A percentile compares a stretch with the other conserved stretches of the same genome.
phyloP scores from a whole-genome alignment of 352 stramenopile genomes.

The Aphanomyces cochlioides region DNA sequence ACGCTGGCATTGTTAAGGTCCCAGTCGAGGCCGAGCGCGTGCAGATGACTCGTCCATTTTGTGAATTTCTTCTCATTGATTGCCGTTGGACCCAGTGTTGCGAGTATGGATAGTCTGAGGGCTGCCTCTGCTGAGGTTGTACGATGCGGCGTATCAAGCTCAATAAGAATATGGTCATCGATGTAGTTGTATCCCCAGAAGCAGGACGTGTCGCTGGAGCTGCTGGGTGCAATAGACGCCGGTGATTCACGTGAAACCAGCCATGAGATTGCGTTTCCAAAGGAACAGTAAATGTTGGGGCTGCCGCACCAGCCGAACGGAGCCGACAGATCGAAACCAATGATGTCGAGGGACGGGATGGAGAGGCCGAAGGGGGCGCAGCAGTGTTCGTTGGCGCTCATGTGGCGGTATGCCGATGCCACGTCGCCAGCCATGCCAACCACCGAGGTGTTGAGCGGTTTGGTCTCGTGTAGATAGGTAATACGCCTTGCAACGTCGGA shows the following conservation, averaged over 20 bases:
- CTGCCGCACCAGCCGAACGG: conserved; percentile 33
- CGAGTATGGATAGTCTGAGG: conserved; percentile 29
- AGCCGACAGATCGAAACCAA: conserved; percentile 27
- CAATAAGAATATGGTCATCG: conserved; percentile 34
- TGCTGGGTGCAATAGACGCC: background rate
- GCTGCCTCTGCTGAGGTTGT: conserved; percentile 17
- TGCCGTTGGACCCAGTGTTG: too few relatives aligned
- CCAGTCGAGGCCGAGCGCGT: conserved; percentile 30
- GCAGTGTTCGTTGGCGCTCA: background rate
- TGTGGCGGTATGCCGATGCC: conserved; percentile 12
- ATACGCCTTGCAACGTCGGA: background rate
- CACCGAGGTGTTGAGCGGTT: background rate
- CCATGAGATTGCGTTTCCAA: conserved; percentile 31
- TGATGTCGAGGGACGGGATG: background rate
- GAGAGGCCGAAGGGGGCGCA: background rate
- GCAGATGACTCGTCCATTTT: background rate
- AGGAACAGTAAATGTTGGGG: conserved; percentile 27
- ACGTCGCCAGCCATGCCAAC: conserved; percentile 28
- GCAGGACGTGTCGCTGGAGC: conserved; percentile 5
- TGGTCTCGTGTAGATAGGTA: background rate
- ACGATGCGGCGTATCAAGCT: conserved; percentile 2
- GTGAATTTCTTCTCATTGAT: conserved; percentile 34
- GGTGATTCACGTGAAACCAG: conserved; percentile 30
- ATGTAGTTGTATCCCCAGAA: conserved; percentile 36
- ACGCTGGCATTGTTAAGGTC: conserved; percentile 14